Base-by-base conservation (phyloP, 495 filamentous ascomycete species). In the Cudoniella acicularis region DNA sequence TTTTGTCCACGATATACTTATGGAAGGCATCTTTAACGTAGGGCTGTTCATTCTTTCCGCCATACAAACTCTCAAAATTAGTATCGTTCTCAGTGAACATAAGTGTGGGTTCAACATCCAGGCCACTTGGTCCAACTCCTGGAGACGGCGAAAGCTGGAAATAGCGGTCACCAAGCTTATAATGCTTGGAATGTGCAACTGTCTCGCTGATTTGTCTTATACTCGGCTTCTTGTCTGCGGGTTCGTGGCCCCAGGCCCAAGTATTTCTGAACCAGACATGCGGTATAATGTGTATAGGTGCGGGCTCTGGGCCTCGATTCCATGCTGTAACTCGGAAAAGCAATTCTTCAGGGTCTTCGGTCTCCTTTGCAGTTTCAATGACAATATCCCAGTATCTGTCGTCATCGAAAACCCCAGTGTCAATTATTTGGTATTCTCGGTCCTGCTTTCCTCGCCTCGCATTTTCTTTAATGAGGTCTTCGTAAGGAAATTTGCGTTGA, bases 21-120 rank as follows among this genome's bases (percentile, higher is more conserved):
- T 98, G 93, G 73, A 98, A 96, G 3, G 89, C 93, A 74, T 98
- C 93, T 72, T 98, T 98, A 61, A 96, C 92, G 62, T 91, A 96
- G 3, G 87, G 84, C 27, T 87, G 80, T 54, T 82, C 77, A 69
- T 97, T 98, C 70, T 89, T 76, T 13, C 84, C 85, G 8, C 73
- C 80, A 72, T 92, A 96, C 0, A 98, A 81, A 1, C 74, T 71
- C 59, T 91, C 76, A 66, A 83, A 86, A 69, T 98, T 98, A 51
- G 87, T 94, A 61, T 98, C 93, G 63, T 98, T 98, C 54, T 96
- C 94, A 1, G 93, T 96, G 76, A 96, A 98, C 22, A 98, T 73
- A 63, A 96, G 71, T 60, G 86, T 72, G 22, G 93, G 93, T 64
- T 90, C 75, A 21, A 98, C 82, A 74, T 98, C 93, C 26, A 90